Evolutionary conservation across 441 rosid genomes (phyloP), one percentile per base, ranked within the genome.

Genomic region (Geranium incanum): DNA sequence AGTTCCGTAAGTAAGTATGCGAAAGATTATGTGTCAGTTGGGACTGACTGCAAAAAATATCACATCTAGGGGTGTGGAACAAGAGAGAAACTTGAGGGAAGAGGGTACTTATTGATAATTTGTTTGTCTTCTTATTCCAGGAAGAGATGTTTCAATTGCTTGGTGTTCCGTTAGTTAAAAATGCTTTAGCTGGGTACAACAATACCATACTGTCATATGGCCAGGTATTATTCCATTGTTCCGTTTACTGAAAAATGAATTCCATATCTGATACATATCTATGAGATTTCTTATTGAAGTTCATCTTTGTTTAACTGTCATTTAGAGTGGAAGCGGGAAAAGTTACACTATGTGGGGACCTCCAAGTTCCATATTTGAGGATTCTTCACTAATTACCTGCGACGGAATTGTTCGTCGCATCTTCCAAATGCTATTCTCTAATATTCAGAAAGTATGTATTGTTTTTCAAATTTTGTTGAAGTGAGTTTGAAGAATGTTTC

Each of bases 261-360:
- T 78, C 65, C 60, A 28, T 6, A 7, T 23, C 39, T 41, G 68
- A 28, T 52, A 18, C 65, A 15, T 37, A 66, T 23, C 68, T 65
- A 63, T 39, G 33, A 59, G 36, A 33, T 76, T 68, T 66, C 75
- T 41, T 41, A 33, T 39, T 43, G 23, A 36, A 45, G 52, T 41
- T 8, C 68, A 57, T 55, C 43, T 76, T 59, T 69, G 74, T 52
- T 59, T 75, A 72, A 21, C 60, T 74, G 73, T 78, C 70, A 72
- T 75, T 70, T 70, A 95, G 99, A 95, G 97, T 3, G 98, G 99
- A 52, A 95, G 99, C 69, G 99, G 99, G 64, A 95, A 95, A 80
- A 95, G 98, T 15, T 95, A 89, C 80, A 95, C 98, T 8, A 93
- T 95, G 88, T 95, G 97, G 98, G 99, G 98, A 66, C 97, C 98